Percentiles rank a stretch among this genome's conserved stretches.
phyloP scores from a whole-genome alignment of 2,329 filamentous ascomycete species.

The Aureobasidium sp. region DNA sequence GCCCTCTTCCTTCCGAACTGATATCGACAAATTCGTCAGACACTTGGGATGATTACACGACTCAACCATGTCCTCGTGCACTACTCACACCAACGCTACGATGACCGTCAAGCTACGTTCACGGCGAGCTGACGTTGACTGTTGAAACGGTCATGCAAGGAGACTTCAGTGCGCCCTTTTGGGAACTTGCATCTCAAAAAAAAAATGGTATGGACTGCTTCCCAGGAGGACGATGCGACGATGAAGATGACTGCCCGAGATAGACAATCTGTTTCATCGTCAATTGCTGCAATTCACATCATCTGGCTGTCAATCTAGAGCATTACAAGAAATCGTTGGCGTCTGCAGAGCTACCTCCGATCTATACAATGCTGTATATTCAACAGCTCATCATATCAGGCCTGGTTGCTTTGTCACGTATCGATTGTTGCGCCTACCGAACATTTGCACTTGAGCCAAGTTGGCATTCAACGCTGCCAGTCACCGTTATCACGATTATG shows the following conservation, averaged over 20 bases:
- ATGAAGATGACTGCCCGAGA: background rate
- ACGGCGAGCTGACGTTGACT: background rate
- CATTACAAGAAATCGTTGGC: background rate
- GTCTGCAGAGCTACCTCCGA: background rate
- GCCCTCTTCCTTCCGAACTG: background rate
- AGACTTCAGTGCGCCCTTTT: background rate
- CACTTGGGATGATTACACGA: background rate
- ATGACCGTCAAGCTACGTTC: background rate
- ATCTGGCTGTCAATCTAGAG: background rate
- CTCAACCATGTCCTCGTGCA: background rate
- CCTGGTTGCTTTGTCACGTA: background rate
- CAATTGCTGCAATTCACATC: too few relatives aligned
- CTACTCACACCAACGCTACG: background rate
- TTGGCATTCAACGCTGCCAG: background rate
- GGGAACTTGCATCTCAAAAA: background rate
- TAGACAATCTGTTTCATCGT: too few relatives aligned
- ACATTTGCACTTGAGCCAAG: background rate
- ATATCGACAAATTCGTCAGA: background rate
- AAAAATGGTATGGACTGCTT: background rate
- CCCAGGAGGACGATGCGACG: background rate
- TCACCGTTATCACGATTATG: background rate
- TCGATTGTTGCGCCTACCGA: background rate
- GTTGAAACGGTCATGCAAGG: constrained; percentile 7
- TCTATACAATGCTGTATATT: background rate
- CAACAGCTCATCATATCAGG: background rate